Evolutionary conservation across 768 basidiomycete species (phyloP).

Genomic region (Tylopilus sp.): DNA sequence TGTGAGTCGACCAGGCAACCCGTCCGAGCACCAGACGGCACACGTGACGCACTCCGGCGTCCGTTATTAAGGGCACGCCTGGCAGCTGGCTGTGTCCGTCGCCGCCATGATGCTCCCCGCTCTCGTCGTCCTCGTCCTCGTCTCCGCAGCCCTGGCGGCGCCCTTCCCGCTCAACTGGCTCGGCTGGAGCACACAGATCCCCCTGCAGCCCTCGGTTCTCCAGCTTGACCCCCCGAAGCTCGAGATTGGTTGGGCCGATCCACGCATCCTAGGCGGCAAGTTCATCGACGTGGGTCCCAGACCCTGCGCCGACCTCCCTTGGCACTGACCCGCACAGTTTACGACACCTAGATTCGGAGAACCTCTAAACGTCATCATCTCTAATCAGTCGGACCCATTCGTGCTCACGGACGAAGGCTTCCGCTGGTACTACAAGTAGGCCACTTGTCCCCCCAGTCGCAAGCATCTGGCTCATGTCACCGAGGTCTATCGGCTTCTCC

Average conservation of each 20-base stretch:
- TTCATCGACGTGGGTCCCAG: constrained; percentile 63
- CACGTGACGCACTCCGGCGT: constrained; percentile 22
- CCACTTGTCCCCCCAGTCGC: background rate
- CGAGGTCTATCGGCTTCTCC: constrained; percentile 76
- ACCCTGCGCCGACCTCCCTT: background rate
- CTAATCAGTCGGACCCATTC: constrained; percentile 73
- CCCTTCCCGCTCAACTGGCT: constrained; percentile 9
- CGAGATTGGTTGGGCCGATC: constrained; percentile 56
- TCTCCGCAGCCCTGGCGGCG: constrained; percentile 9
- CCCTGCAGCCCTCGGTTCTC: constrained; percentile 1
- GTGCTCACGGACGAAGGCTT: constrained; percentile 75
- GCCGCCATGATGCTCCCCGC: constrained; percentile 13
- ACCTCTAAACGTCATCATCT: constrained; percentile 82
- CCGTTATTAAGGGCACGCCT: background rate
- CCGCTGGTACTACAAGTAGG: constrained; percentile 62
- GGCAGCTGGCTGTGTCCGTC: background rate
- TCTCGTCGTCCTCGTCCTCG: constrained; percentile 12
- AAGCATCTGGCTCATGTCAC: background rate
- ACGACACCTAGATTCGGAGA: constrained; percentile 67
- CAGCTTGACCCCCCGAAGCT: constrained; percentile 13
- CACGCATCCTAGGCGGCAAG: constrained; percentile 66
- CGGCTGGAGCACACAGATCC: constrained; percentile 9
- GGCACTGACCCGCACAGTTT: constrained; percentile 42
- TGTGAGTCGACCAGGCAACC: no score
- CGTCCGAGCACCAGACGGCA: no score